Percentiles rank a stretch among this genome's conserved stretches.
Evolutionary conservation across 805 yeast genomes (phyloP).

Genomic region (Candida nonsorbophila): DNA sequence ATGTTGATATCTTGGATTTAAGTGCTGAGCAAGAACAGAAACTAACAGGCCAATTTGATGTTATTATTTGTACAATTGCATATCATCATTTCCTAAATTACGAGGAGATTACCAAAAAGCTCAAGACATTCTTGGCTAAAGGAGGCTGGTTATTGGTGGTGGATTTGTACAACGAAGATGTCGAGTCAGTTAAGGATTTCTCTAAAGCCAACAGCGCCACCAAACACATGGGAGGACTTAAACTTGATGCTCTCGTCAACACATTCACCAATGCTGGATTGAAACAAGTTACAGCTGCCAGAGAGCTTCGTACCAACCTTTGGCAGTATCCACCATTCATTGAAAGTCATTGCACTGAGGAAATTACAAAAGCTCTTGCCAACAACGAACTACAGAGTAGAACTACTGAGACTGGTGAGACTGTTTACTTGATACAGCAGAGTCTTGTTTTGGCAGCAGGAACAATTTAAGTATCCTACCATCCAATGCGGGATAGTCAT

Average conservation of each 20-base stretch:
- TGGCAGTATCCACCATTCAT: conserved; percentile 24
- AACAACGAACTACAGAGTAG: conserved; percentile 11
- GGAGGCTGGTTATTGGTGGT: conserved; percentile 30
- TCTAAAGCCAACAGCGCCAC: conserved; percentile 11
- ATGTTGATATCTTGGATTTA: conserved; percentile 20
- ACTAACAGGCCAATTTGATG: conserved; percentile 21
- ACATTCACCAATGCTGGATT: conserved; percentile 18
- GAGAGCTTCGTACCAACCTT: conserved; percentile 11
- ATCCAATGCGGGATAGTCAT: background rate
- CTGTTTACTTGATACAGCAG: conserved; percentile 10
- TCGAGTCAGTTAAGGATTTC: conserved; percentile 7
- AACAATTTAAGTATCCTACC: background rate
- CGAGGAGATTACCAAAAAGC: conserved; percentile 20
- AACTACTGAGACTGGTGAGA: conserved; percentile 6
- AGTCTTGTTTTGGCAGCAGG: conserved; percentile 25
- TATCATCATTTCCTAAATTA: conserved; percentile 35
- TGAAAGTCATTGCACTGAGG: conserved; percentile 15
- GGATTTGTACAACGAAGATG: conserved; percentile 34
- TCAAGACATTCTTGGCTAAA: conserved; percentile 25
- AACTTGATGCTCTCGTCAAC: conserved; percentile 14
- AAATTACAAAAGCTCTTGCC: conserved; percentile 8
- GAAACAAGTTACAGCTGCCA: conserved; percentile 15
- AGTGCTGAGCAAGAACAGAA: conserved; percentile 8
- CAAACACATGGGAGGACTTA: conserved; percentile 29
- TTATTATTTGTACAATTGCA: conserved; percentile 29